Evolutionary conservation across 148 eudicot genomes (phyloP).

Genomic region (Gaultheria prostrata): DNA sequence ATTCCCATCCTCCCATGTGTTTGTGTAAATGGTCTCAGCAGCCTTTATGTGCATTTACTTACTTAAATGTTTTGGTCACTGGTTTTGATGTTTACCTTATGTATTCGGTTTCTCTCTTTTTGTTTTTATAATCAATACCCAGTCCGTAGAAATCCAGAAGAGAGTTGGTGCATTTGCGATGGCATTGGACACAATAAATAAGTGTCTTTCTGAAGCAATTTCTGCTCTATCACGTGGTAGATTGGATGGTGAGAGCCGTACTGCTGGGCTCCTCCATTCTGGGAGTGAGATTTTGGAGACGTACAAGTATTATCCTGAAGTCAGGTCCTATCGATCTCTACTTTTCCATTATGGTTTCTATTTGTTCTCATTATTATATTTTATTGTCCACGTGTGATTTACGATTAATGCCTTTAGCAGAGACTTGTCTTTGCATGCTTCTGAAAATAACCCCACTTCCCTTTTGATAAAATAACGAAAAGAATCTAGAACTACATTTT

Average conservation of each 20-base stretch:
- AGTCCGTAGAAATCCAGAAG: slow-evolving; percentile 90
- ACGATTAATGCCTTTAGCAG: not conserved
- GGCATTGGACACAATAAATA: slow-evolving; percentile 84
- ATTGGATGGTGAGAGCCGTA: slow-evolving; percentile 81
- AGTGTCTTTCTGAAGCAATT: slow-evolving; percentile 88
- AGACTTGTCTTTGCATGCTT: not conserved
- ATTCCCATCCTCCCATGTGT: not conserved
- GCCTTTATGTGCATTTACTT: not conserved
- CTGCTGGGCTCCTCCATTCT: slow-evolving; percentile 77
- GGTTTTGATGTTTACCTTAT: not conserved
- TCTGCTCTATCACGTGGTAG: slow-evolving; percentile 90
- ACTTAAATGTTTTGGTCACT: slow-evolving; percentile 1
- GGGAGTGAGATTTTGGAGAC: slow-evolving; percentile 83
- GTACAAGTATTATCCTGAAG: slow-evolving; percentile 71
- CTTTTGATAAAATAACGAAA: not conserved
- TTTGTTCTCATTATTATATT: not conserved
- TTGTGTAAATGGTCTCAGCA: not conserved
- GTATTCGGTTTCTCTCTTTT: not conserved
- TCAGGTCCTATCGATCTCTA: slow-evolving; percentile 44
- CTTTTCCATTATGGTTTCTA: not conserved
- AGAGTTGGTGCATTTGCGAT: slow-evolving; percentile 91
- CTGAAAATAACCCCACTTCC: not conserved
- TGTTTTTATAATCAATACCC: slow-evolving; percentile 18
- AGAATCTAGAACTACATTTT: not conserved
- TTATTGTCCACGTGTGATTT: not conserved